A percentile compares a stretch with the other conserved stretches of the same genome.
These are phyloP conservation scores for Dioscorea cayenensis DNA, from an alignment of 116 monocot genomes.

Conservation along the genomic window DNA sequence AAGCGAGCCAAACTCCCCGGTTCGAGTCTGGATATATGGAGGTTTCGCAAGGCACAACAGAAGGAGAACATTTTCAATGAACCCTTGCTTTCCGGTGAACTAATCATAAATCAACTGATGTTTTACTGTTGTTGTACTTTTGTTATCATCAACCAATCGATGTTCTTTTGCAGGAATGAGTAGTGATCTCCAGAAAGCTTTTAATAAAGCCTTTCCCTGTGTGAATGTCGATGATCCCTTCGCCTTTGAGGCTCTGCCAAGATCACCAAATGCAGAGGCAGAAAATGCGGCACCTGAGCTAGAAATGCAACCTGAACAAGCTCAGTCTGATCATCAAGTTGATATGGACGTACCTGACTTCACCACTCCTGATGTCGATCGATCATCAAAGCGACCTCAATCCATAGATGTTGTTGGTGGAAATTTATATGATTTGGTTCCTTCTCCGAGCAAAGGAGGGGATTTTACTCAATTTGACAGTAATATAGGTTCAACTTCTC, in stretches of 20 bases:
- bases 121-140: neutral
- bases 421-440: constrained; percentile 8
- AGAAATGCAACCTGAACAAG: constrained; percentile 32
- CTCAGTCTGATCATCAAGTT: constrained; percentile 15
- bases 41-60: constrained; percentile 11
- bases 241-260: neutral
- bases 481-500: constrained; percentile 14
- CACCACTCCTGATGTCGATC: constrained; percentile 4
- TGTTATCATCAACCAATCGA: neutral
- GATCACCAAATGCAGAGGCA: constrained; percentile 6
- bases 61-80: constrained; percentile 35
- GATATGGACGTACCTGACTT: constrained; percentile 7
- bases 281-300: neutral
- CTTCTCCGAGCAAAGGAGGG: constrained; percentile 20
- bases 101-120: constrained; percentile 1
- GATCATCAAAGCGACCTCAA: constrained; percentile 31
- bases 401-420: constrained; percentile 9
- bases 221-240: constrained; percentile 1
- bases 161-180: constrained; percentile 41
- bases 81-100: constrained; percentile 47
- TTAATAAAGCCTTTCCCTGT: constrained; percentile 33
- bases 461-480: constrained; percentile 11
- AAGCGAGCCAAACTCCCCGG: constrained; percentile 55
- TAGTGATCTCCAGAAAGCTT: constrained; percentile 28
- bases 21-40: constrained; percentile 37